Evolutionary conservation across 2,329 filamentous ascomycete genomes (phyloP), one percentile per base, ranked within the genome.

Genomic region (Alternaria conjuncta): DNA sequence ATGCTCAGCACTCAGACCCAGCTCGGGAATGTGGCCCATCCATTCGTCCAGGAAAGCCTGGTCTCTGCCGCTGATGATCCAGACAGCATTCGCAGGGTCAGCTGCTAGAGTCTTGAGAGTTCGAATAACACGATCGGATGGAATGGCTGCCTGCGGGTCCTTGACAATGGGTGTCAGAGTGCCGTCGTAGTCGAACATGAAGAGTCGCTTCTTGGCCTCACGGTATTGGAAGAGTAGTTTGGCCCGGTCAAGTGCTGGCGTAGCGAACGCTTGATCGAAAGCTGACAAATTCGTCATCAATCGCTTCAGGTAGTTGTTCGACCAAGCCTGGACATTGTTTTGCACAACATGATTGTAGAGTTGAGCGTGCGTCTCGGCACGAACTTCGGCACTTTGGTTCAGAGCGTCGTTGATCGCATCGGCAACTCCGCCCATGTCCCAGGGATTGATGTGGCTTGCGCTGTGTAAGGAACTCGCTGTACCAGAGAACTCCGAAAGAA

Each of bases 131-230:
- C 90, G 89, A 71, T 94, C 90, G 1, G 94, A 95, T 0, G 96
- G 96, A 43, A 97, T 90, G 4, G 96, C 96, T 6, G 93, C 90
- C 69, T 91, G 90, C 2, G 96, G 96, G 75, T 98, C 94, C 71
- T 92, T 91, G 59, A 98, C 96, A 72, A 99, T 98, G 0, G 94
- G 86, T 4, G 96, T 98, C 58, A 99, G 86, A 0, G 96, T 99
- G 51, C 96, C 96, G 78, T 99, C 96, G 75, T 99, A 99, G 82
- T 99, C 96, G 77, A 98, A 97, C 92, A 99, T 95, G 84, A 98
- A 97, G 4, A 99, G 85, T 11, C 96, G 89, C 81, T 92, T 93
- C 66, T 87, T 87, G 4, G 93, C 89, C 43, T 86, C 84, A 64
- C 89, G 88, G 80, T 97, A 98, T 64, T 90, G 90, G 58, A 86